These are phyloP conservation scores for Sphenostylis stenocarpa DNA, from an alignment of 306 rosid species.

Conservation along the genomic window DNA sequence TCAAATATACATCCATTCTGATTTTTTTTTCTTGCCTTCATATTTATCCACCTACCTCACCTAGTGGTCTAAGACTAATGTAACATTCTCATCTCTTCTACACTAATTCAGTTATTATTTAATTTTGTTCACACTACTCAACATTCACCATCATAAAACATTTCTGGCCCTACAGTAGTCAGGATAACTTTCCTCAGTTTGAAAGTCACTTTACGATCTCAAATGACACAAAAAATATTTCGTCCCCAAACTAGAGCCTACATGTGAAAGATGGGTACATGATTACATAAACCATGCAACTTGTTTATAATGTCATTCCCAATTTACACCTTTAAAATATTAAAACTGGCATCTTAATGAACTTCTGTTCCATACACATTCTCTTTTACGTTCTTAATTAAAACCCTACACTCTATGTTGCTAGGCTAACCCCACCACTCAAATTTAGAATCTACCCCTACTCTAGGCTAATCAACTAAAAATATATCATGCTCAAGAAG, in stretches of 20 bases:
- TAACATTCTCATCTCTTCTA: background rate
- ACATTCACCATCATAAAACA: background rate
- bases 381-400: background rate
- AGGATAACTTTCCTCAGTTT: background rate
- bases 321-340: background rate
- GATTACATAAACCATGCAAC: background rate
- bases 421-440: background rate
- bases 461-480: background rate
- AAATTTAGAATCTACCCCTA: background rate
- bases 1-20: background rate
- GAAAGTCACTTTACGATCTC: background rate
- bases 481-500: background rate
- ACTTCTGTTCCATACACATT: background rate
- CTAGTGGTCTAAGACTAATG: background rate
- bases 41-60: background rate
- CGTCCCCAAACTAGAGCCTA: background rate
- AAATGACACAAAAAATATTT: background rate
- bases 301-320: background rate
- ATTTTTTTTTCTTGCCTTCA: background rate
- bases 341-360: background rate
- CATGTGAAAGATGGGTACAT: background rate
- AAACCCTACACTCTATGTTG: background rate
- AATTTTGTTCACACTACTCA: background rate
- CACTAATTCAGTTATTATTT: background rate
- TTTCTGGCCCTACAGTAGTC: background rate